A percentile compares a stretch with the other conserved stretches of the same genome.
These are phyloP conservation scores for Monosporascus sp. DNA, from an alignment of 2,329 filamentous ascomycete genomes.

Conservation along the genomic window DNA sequence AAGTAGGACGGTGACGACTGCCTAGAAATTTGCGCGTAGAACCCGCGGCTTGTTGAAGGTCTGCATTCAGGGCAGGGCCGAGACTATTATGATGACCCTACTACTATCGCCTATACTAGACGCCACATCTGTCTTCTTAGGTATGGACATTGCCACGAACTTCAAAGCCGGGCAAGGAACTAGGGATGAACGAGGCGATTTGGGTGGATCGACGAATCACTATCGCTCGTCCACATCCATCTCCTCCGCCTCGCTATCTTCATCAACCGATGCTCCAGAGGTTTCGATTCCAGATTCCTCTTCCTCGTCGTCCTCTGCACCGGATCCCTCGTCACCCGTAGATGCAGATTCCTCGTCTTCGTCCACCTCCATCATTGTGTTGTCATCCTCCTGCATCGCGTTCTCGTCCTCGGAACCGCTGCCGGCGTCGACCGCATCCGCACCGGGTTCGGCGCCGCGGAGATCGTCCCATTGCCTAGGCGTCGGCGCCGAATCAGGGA, in stretches of 20 bases:
- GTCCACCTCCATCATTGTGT: not conserved
- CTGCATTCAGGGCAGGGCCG: too few relatives aligned
- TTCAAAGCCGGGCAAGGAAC: too few relatives aligned
- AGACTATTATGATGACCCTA: too few relatives aligned
- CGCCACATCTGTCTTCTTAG: too few relatives aligned
- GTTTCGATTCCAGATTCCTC: slow-evolving; percentile 1
- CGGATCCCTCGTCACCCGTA: not conserved
- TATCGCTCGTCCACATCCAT: slow-evolving; percentile 14
- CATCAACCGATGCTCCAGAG: not conserved
- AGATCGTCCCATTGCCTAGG: slow-evolving; percentile 20
- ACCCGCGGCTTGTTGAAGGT: too few relatives aligned
- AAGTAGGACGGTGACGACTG: too few relatives aligned
- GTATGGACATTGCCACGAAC: too few relatives aligned
- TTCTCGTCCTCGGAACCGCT: slow-evolving; percentile 1
- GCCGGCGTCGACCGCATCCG: not conserved
- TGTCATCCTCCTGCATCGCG: slow-evolving; percentile 2
- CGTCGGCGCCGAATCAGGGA: slow-evolving; percentile 16
- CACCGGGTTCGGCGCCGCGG: not conserved
- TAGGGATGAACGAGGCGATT: too few relatives aligned
- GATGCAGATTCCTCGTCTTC: not conserved
- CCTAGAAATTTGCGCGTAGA: too few relatives aligned
- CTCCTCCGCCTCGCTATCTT: slow-evolving; percentile 9
- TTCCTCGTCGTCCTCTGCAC: slow-evolving; percentile 4
- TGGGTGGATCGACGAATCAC: not conserved
- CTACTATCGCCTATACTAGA: too few relatives aligned